phyloP scores from a whole-genome alignment of 305 asterid genomes.

The Solanum chacoense region DNA sequence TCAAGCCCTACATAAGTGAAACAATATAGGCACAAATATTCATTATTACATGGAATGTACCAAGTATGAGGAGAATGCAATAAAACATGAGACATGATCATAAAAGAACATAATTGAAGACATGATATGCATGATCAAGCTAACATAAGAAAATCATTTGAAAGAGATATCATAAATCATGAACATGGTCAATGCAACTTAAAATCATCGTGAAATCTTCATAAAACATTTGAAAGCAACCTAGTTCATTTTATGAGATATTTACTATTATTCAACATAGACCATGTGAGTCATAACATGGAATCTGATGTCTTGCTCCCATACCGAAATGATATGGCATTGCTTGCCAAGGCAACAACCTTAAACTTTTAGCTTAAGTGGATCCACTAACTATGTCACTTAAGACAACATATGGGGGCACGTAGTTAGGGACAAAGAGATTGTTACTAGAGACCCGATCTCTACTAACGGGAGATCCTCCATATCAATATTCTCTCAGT shows the following conservation, averaged over 20 bases:
- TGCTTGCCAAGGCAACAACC: not conserved
- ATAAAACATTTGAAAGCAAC: not conserved
- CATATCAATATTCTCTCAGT: not conserved
- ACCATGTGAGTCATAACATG: not conserved
- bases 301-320: not conserved
- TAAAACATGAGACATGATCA: not conserved
- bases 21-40: not conserved
- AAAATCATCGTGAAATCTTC: not conserved
- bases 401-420: not conserved
- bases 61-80: not conserved
- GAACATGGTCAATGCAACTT: not conserved
- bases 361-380: not conserved
- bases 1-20: not conserved
- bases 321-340: not conserved
- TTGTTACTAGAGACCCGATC: not conserved
- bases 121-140: not conserved
- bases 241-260: not conserved
- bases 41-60: not conserved
- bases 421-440: not conserved
- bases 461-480: not conserved
- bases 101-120: not conserved
- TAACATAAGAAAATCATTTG: not conserved
- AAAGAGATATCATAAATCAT: not conserved
- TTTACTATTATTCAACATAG: not conserved
- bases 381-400: not conserved